A percentile compares a stretch with the other conserved stretches of the same genome.
Evolutionary conservation across 2,329 filamentous ascomycete genomes (phyloP).

Genomic region (Scedosporium aurantiacum): DNA sequence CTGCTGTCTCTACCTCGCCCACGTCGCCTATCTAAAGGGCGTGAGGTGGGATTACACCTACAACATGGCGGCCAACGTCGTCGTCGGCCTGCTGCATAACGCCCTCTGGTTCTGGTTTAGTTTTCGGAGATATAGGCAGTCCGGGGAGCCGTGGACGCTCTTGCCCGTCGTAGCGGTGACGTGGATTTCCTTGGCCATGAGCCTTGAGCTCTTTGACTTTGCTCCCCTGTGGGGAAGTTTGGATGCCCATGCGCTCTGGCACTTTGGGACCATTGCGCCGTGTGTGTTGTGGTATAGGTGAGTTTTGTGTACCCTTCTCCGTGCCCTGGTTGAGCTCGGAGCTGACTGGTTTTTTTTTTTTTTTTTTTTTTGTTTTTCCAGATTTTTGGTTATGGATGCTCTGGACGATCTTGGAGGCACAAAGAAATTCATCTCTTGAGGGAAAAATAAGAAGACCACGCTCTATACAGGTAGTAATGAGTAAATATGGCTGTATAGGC

Average conservation of each 20-base stretch:
- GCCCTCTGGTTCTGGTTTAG: conserved; percentile 79
- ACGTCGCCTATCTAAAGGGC: conserved; percentile 75
- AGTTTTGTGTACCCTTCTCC: conserved; percentile 29
- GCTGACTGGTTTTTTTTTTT: not conserved
- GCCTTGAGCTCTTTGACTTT: conserved; percentile 90
- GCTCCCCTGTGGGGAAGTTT: conserved; percentile 70
- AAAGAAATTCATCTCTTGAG: conserved; percentile 59
- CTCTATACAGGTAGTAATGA: not conserved
- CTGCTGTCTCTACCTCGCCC: conserved; percentile 55
- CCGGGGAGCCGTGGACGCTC: conserved; percentile 65
- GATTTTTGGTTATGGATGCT: conserved; percentile 78
- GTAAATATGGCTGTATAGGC: not conserved
- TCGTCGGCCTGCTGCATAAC: conserved; percentile 69
- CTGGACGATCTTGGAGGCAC: conserved; percentile 64
- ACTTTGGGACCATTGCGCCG: conserved; percentile 81
- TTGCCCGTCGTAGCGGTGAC: conserved; percentile 88
- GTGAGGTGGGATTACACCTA: conserved; percentile 93
- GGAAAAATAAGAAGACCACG: not conserved
- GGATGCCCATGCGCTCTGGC: conserved; percentile 94
- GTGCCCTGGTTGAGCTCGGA: not conserved
- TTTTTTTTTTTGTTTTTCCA: conserved; percentile 26
- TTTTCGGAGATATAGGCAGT: conserved; percentile 58
- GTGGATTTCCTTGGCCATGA: conserved; percentile 90
- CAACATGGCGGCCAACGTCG: conserved; percentile 94
- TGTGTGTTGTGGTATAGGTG: conserved; percentile 91